Evolutionary conservation across 495 filamentous ascomycete genomes (phyloP), one percentile per base, ranked within the genome.

Genomic region (Choiromyces venosus): DNA sequence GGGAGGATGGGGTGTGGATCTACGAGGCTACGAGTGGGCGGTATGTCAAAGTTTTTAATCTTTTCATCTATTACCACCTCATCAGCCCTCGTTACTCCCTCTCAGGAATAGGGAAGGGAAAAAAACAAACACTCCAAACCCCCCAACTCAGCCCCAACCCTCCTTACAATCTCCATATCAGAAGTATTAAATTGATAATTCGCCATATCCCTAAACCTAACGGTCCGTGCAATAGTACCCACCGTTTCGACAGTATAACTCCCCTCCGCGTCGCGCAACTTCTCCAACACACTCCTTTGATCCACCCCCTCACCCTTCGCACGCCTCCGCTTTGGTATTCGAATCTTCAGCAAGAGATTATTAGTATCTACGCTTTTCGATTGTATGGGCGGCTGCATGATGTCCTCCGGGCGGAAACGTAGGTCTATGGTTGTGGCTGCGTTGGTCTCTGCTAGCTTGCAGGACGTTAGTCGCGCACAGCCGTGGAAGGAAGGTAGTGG

Each of bases 301-400:
- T 29, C 56, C 5, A n/a, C n/a, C 0, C 68, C 37, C 21, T 65
- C 56, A 12, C 29, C 19, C 8, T 33, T 67, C 65, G 93, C 87
- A 4, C 93, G 93, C 8, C 92, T 96, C 65, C 91, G 84, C 82
- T 91, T 94, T 0, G 96, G 96, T 2, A 97, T 88, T 0, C 91
- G 93, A 65, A 99, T 86, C 83, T 93, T 93, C 36, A 99, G 85
- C 35, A 98, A 85, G 37, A 98, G 81, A 77, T 97, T 95, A 75
- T 91, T 91, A 4, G 93, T 91, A 42, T 85, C 76, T 8, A 88
- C 84, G 76, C 88, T 89, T 38, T 87, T 87, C 9, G 95, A 96
- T 42, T 89, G 83, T 46, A 96, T 83, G 0, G 92, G 90, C 72
- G 89, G 88, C 74, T 90, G 87, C 81, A 92, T 88, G 8, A 89